These are phyloP conservation scores for Spongospora subterranea DNA, from an alignment of 208 protist genomes.

Conservation along the genomic window DNA sequence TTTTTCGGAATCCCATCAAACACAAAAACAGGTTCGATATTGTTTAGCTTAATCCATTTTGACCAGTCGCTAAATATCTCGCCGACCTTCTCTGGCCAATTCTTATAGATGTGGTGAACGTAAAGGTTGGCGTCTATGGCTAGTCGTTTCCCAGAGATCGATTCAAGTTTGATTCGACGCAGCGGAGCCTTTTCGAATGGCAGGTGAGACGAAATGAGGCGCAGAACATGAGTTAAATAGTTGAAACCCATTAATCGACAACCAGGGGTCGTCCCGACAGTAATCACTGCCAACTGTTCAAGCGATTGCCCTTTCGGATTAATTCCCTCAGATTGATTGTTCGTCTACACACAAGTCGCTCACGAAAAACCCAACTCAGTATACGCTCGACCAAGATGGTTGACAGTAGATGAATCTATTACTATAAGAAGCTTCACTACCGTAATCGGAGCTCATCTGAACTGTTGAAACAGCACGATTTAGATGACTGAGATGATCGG, in stretches of 20 bases:
- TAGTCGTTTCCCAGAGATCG: neutral
- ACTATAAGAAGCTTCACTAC: too few species aligned
- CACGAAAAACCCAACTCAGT: too few species aligned
- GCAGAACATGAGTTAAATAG: neutral
- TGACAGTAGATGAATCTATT: too few species aligned
- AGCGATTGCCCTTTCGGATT: too few species aligned
- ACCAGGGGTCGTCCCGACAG: too few species aligned
- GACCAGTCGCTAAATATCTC: neutral
- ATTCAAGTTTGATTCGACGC: neutral
- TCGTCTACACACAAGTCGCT: too few species aligned
- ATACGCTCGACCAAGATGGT: too few species aligned
- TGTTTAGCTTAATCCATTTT: neutral
- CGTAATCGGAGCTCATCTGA: too few species aligned
- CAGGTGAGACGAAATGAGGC: neutral
- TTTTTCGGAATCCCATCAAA: conserved; percentile 19
- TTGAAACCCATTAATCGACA: neutral
- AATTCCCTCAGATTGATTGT: too few species aligned
- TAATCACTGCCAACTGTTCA: too few species aligned
- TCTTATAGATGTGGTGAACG: neutral
- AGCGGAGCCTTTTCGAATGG: neutral
- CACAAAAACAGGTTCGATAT: conserved; percentile 51
- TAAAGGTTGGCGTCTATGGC: conserved; percentile 50
- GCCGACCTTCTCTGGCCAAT: neutral
- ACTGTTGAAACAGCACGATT: too few species aligned
- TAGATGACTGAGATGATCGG: too few species aligned